Evolutionary conservation across 768 basidiomycete species (phyloP).

Genomic region (Tulasnella sp.): DNA sequence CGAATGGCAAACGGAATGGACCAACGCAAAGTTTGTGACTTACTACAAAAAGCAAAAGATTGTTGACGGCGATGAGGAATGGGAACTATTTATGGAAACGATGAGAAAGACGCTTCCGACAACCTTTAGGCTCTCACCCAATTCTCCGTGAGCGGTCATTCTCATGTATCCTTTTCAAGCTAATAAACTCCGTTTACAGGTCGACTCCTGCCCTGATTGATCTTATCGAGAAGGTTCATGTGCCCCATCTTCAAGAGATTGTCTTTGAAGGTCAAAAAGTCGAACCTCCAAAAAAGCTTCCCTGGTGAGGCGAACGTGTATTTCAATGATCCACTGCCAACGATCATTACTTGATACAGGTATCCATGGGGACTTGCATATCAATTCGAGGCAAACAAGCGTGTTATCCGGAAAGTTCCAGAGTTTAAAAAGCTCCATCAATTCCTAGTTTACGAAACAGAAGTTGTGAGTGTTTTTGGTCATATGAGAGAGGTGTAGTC

Average conservation of each 20-base stretch:
- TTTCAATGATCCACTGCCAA: neutral
- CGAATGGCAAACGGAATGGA: conserved; percentile 18
- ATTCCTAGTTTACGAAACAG: conserved; percentile 95
- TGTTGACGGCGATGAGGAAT: conserved; percentile 56
- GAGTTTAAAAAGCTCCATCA: conserved; percentile 93
- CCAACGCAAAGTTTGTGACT: conserved; percentile 29
- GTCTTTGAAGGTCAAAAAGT: conserved; percentile 63
- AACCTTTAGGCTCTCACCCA: conserved; percentile 86
- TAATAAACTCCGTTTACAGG: conserved; percentile 26
- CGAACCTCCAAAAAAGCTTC: conserved; percentile 67
- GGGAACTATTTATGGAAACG: conserved; percentile 53
- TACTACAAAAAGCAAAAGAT: conserved; percentile 54
- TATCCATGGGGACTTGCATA: conserved; percentile 92
- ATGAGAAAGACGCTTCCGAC: conserved; percentile 71
- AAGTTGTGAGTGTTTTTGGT: conserved; percentile 51
- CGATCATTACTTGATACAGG: conserved; percentile 33
- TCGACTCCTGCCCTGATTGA: conserved; percentile 63
- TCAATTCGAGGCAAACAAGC: conserved; percentile 89
- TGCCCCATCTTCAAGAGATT: conserved; percentile 59
- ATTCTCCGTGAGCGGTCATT: conserved; percentile 49
- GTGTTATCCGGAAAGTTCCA: conserved; percentile 68
- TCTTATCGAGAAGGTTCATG: conserved; percentile 61
- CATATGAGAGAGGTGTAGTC: neutral
- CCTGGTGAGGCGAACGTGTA: conserved; percentile 45
- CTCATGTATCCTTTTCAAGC: neutral